Conservation (phyloP, 2,329 filamentous ascomycete genomes). For the Fusarium sp. region DNA sequence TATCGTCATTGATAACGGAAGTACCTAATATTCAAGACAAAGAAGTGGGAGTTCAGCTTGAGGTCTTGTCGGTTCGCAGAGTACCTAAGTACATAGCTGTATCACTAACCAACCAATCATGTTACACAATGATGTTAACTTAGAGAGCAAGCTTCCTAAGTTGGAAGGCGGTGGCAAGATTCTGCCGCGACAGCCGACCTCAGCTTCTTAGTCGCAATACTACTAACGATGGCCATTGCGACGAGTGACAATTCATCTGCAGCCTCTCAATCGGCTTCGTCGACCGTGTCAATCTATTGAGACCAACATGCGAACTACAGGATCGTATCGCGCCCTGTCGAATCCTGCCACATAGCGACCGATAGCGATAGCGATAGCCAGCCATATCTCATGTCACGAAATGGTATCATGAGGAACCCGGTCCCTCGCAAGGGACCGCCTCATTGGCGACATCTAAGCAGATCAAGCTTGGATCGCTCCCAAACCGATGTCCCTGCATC, state of each 20-base stretch:
- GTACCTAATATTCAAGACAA: background rate
- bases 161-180: slow-evolving; percentile 44
- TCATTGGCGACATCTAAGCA: slow-evolving; percentile 65
- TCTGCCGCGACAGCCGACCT: slow-evolving; percentile 43
- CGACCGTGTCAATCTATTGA: slow-evolving; percentile 17
- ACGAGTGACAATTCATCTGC: slow-evolving; percentile 6
- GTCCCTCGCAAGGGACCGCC: slow-evolving; percentile 57
- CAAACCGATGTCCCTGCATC: slow-evolving; percentile 55
- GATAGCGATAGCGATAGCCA: slow-evolving; percentile 23
- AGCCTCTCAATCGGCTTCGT: slow-evolving; percentile 16
- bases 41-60: background rate
- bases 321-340: slow-evolving; percentile 26
- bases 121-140: slow-evolving; percentile 8
- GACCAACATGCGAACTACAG: slow-evolving; percentile 39
- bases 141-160: slow-evolving; percentile 8
- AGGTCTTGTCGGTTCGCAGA: background rate
- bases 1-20: background rate
- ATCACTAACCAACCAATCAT: slow-evolving; percentile 23
- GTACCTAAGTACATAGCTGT: background rate
- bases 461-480: slow-evolving; percentile 57
- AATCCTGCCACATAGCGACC: slow-evolving; percentile 33
- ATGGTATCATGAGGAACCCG: slow-evolving; percentile 42
- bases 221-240: slow-evolving; percentile 19
- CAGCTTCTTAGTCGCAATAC: slow-evolving; percentile 27
- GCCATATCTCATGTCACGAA: slow-evolving; percentile 43